Base-by-base conservation (phyloP, 495 filamentous ascomycete genomes). In the Lichenothelia convexa region DNA sequence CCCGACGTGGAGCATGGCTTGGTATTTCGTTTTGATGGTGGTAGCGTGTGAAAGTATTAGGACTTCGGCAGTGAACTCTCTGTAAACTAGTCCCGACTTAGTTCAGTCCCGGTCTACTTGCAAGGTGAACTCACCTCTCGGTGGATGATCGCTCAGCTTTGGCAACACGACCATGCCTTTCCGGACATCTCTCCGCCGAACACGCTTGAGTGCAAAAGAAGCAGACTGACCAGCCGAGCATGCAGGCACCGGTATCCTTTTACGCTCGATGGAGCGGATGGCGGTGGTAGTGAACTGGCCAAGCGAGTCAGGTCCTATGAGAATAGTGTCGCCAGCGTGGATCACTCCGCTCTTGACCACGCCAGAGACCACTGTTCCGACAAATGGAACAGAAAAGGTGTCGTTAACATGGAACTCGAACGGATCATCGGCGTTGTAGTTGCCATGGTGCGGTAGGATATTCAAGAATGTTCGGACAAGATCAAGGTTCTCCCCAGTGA, bases 391-490 rank as follows among this genome's bases (percentile, higher is more conserved):
- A n/a, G 85, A 93, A 63, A 95, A 97, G 5, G 81, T 94, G 57
- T 97, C 89, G 51, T 95, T 97, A 50, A 97, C 70, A 40, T 93
- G 74, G 47, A 93, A 93, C 49, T 97, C 89, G 53, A 97, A 93
- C 0, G 87, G 72, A 0, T 78, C 85, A 26, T 82, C 70, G 4
- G 75, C 62, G 48, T 95, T 75, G 52, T 95, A 97, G 35, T 89
- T 80, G 9, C 91, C 89, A 42, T 94, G 83, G 44, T 93, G 83
- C 2, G 89, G 89, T 1, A 97, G 68, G 45, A 97, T 92, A 45
- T 95, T 95, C 18, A 97, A 62, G 56, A 97, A 97, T 0, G 78
- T 79, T 16, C 83, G 78, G 5, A 95, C 83, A 30, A 76, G 59
- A 29, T 76, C 68, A 32, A 95, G 62, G 43, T 79, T 79, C 50